phyloP scores from a whole-genome alignment of 352 stramenopile species.

The Phytophthora sp. region DNA sequence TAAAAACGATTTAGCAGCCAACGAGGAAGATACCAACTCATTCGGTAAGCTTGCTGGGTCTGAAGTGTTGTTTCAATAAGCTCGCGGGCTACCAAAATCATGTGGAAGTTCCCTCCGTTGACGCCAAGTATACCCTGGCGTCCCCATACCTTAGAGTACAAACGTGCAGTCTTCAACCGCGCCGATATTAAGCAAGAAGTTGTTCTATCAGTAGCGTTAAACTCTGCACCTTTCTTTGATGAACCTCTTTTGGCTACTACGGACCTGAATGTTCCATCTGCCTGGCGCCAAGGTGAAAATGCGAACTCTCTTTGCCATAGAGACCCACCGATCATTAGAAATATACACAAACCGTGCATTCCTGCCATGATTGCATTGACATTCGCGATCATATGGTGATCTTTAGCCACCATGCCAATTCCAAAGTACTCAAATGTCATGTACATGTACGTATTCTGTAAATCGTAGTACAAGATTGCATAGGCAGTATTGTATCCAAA shows the following conservation, averaged over 20 bases:
- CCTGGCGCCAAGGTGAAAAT: neutral
- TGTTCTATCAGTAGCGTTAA: neutral
- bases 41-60: slow-evolving; percentile 11
- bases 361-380: slow-evolving; percentile 20
- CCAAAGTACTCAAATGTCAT: slow-evolving; percentile 4
- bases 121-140: neutral
- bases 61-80: slow-evolving; percentile 11
- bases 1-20: slow-evolving; percentile 29
- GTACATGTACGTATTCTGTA: slow-evolving; percentile 2
- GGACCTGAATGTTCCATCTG: neutral
- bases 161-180: neutral
- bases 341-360: slow-evolving; percentile 14
- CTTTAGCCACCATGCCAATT: slow-evolving; percentile 13
- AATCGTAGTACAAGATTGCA: slow-evolving; percentile 4
- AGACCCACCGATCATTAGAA: slow-evolving; percentile 1
- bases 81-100: neutral
- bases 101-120: slow-evolving; percentile 5
- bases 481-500: neutral
- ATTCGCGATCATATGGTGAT: slow-evolving; percentile 6
- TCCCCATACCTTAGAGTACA: neutral
- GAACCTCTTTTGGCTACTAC: neutral
- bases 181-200: neutral
- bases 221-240: neutral
- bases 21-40: slow-evolving; percentile 19
- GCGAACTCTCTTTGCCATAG: neutral